Percentiles rank a stretch among this genome's conserved stretches.
Evolutionary conservation across 139 green algal genomes (phyloP).

Genomic region (Edaphochlamys debaryana): DNA sequence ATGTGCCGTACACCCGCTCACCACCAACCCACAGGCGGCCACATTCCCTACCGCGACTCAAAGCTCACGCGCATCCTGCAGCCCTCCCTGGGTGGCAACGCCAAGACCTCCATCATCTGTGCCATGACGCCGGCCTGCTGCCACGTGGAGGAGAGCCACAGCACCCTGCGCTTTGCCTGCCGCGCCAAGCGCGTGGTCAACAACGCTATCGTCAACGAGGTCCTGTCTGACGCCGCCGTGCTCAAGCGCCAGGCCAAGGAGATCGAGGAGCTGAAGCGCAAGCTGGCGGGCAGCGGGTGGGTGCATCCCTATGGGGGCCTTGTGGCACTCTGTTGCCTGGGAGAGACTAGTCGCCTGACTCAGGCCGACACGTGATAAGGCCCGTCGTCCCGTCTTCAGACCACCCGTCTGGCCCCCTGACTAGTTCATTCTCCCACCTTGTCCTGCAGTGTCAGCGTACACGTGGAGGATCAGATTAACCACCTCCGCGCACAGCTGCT

Average conservation of each 20-base stretch:
- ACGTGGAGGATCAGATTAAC: constrained; percentile 76
- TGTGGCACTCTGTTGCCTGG: too few species aligned
- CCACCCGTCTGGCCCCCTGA: too few species aligned
- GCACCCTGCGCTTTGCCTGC: constrained; percentile 80
- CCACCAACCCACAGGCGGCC: constrained; percentile 56
- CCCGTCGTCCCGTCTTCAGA: too few species aligned
- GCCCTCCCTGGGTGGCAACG: constrained; percentile 94
- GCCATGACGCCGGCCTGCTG: constrained; percentile 87
- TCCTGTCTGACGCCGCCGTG: constrained; percentile 81
- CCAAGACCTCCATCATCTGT: constrained; percentile 96
- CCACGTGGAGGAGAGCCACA: constrained; percentile 91
- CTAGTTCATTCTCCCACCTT: too few species aligned
- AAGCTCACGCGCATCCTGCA: constrained; percentile 95
- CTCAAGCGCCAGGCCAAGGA: constrained; percentile 94
- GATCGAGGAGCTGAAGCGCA: constrained; percentile 80
- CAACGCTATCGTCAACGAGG: constrained; percentile 88
- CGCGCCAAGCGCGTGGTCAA: constrained; percentile 96
- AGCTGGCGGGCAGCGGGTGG: constrained; percentile 61
- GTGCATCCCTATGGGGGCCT: too few species aligned
- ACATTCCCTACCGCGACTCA: constrained; percentile 91
- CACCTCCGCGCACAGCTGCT: constrained; percentile 75
- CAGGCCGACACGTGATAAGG: too few species aligned
- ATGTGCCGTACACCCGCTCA: too few species aligned
- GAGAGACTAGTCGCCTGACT: too few species aligned
- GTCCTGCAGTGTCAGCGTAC: constrained; percentile 55